Evolutionary conservation across 768 basidiomycete genomes (phyloP).

Genomic region (Xerocomus potaroensis): DNA sequence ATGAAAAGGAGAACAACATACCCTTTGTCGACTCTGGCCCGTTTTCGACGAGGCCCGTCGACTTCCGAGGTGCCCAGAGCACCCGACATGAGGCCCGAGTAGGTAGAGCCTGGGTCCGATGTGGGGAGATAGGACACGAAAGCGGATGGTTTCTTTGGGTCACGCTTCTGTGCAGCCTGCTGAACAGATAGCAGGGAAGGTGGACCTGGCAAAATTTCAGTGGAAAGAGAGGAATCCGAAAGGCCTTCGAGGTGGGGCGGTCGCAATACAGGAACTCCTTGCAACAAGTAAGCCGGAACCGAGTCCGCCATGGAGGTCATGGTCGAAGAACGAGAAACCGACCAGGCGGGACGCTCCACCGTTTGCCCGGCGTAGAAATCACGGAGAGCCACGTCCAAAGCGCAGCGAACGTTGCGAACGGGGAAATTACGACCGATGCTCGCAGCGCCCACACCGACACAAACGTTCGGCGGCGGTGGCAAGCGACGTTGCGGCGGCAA

Average conservation of each 20-base stretch:
- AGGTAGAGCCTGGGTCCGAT: constrained; percentile 86
- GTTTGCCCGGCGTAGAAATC: constrained; percentile 17
- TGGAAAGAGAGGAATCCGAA: constrained; percentile 70
- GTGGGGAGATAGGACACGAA: constrained; percentile 76
- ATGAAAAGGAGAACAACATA: constrained; percentile 38
- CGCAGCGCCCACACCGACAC: constrained; percentile 19
- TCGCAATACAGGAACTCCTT: constrained; percentile 68
- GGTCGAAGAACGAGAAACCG: constrained; percentile 27
- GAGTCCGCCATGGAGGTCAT: constrained; percentile 67
- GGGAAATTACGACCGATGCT: constrained; percentile 15
- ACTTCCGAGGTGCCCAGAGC: constrained; percentile 54
- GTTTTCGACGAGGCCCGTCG: constrained; percentile 67
- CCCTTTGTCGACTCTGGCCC: constrained; percentile 71
- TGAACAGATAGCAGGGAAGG: constrained; percentile 69
- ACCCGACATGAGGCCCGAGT: constrained; percentile 69
- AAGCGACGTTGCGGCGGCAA: constrained; percentile 22
- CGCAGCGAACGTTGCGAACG: constrained; percentile 22
- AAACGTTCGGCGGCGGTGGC: constrained; percentile 13
- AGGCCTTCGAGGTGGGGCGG: constrained; percentile 75
- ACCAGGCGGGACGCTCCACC: constrained; percentile 12
- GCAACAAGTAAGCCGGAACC: constrained; percentile 67
- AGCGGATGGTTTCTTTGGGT: constrained; percentile 70
- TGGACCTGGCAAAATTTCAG: constrained; percentile 87
- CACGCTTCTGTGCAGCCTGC: constrained; percentile 69
- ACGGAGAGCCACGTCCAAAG: constrained; percentile 15